Base-by-base conservation (phyloP, 2,329 filamentous ascomycete species). In the Colletotrichum eleusines region DNA sequence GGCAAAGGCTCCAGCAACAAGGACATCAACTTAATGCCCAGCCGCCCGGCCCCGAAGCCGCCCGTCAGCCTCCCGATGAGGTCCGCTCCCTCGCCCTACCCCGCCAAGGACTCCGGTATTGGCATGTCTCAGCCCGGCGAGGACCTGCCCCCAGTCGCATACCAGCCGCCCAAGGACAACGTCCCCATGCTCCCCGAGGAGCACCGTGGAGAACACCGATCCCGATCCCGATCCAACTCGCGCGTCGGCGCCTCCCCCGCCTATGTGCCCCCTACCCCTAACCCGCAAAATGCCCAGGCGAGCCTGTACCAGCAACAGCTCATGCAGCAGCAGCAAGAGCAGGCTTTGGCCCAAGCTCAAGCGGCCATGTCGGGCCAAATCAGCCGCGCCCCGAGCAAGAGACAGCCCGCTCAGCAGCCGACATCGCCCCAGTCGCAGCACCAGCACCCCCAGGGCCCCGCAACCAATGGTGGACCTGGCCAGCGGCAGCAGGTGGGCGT, bases 41-140 rank as follows among this genome's bases (percentile, higher is more conserved):
- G 90, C 77, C 90, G 96, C 72, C 93, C 94, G 65, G 94, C 95
- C 55, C 96, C 95, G 62, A 93, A 93, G 80, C 93, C 95, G n/a
- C 96, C 95, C 60, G 87, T 87, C 77, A 86, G 85, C 75, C 82
- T 89, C 74, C 87, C 88, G 44, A 84, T 86, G 58, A 85, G 90
- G 76, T 81, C 86, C 61, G 86, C 87, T 46, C 87, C 89, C 33
- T 83, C 86, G 28, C 86, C 88, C 26, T 88, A 88, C 77, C 79
- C 81, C 54, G 83, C 83, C 66, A 92, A 88, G 77, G 89, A 91
- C 76, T 90, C 89, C 31, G 89, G 86, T 48, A 90, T 91, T 75
- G 77, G 86, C 74, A 87, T 91, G 81, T 83, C 86, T 38, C 87
- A 88, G 74, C 82, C 86, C 53, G 81, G 83, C 60, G 90, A 91